phyloP scores from a whole-genome alignment of 768 basidiomycete genomes.

The Phanerochaete carnosa region DNA sequence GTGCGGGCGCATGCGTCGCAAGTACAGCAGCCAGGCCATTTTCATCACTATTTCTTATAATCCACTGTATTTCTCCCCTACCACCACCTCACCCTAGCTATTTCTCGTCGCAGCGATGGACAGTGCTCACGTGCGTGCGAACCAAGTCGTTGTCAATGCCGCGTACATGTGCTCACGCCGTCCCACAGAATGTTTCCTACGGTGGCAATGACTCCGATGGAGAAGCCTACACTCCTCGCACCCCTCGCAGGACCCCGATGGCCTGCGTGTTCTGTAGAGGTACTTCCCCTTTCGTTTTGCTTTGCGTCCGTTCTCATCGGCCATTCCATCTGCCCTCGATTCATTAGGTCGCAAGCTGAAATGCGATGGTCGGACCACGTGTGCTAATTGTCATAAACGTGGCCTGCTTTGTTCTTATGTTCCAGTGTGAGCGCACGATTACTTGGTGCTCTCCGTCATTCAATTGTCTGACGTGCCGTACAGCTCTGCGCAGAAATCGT shows the following conservation, averaged over 20 bases:
- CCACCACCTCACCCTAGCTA: background rate
- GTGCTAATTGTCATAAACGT: conserved; percentile 63
- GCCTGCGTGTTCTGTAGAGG: conserved; percentile 75
- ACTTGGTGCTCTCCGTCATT: background rate
- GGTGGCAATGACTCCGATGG: conserved; percentile 22
- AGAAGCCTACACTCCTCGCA: conserved; percentile 22
- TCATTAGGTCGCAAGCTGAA: conserved; percentile 63
- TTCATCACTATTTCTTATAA: background rate
- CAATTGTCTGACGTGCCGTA: background rate
- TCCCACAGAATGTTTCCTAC: conserved; percentile 5
- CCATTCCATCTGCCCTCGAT: background rate
- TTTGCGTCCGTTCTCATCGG: background rate
- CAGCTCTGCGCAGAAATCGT: conserved; percentile 5
- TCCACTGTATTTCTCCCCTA: background rate
- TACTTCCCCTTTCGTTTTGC: conserved; percentile 21
- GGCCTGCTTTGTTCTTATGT: conserved; percentile 55
- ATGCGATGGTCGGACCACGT: conserved; percentile 69
- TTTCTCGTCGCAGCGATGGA: background rate
- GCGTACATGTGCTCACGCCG: background rate
- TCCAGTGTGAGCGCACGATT: conserved; percentile 56
- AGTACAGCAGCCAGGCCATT: background rate
- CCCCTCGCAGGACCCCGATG: conserved; percentile 56
- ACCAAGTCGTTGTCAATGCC: background rate
- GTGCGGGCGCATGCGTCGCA: background rate
- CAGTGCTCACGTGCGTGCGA: background rate